Evolutionary conservation across 140 eudicot genomes (phyloP).

Genomic region (Oenanthe javanica): DNA sequence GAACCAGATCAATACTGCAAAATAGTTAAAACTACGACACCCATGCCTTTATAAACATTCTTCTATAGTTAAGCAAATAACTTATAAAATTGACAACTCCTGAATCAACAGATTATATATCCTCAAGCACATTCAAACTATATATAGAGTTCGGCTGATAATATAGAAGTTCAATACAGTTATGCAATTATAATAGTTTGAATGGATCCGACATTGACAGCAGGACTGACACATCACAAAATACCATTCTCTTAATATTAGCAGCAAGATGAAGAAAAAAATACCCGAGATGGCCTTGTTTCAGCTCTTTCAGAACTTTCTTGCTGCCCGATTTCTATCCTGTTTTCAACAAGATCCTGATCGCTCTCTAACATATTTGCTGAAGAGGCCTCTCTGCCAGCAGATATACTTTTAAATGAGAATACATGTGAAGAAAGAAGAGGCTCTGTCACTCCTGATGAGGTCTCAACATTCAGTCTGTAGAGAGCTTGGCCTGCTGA

Average conservation of each 20-base stretch:
- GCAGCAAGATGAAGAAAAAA: not conserved
- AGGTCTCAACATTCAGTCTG: constrained; percentile 66
- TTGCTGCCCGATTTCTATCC: constrained; percentile 26
- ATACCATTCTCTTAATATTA: not conserved
- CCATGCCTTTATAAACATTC: not conserved
- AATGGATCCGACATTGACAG: not conserved
- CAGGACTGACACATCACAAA: not conserved
- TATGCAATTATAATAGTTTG: not conserved
- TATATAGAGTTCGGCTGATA: not conserved
- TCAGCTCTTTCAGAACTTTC: constrained; percentile 38
- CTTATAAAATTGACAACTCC: not conserved
- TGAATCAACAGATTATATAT: not conserved
- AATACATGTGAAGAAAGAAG: constrained; percentile 79
- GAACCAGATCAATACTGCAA: not conserved
- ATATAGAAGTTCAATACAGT: not conserved
- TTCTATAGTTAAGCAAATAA: not conserved
- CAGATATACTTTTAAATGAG: constrained; percentile 63
- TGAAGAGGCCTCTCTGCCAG: constrained; percentile 43
- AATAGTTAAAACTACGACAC: not conserved
- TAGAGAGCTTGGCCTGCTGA: constrained; percentile 96
- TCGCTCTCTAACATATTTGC: constrained; percentile 24
- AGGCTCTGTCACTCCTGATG: constrained; percentile 58
- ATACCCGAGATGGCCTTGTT: constrained; percentile 50
- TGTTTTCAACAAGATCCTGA: constrained; percentile 21
- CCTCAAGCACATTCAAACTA: not conserved